phyloP scores from a whole-genome alignment of 2,329 filamentous ascomycete genomes.

The Sporothrix phasma region DNA sequence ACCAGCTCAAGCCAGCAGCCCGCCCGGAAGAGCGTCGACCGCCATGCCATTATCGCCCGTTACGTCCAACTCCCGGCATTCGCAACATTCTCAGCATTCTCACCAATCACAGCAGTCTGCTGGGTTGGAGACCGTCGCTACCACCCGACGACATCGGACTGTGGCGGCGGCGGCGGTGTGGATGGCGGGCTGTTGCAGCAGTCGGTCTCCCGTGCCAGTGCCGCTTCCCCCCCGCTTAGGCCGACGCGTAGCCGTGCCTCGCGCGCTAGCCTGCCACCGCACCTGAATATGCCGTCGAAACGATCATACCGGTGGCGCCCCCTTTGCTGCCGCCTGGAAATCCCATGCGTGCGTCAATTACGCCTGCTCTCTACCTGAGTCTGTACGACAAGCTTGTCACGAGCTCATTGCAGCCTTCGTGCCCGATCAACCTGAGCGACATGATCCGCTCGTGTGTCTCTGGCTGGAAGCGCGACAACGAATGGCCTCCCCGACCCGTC shows the following conservation, averaged over 20 bases:
- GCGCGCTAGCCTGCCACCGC: constrained; percentile 4
- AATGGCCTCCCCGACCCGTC: constrained; percentile 66
- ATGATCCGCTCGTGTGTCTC: constrained; percentile 72
- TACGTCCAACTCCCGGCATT: constrained; percentile 21
- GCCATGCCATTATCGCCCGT: constrained; percentile 21
- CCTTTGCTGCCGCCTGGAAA: constrained; percentile 66
- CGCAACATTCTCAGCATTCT: constrained; percentile 20
- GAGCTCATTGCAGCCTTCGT: constrained; percentile 68
- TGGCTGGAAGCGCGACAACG: constrained; percentile 86
- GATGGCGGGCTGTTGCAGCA: constrained; percentile 11
- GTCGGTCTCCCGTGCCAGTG: constrained; percentile 15
- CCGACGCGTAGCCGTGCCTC: constrained; percentile 6
- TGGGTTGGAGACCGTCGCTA: constrained; percentile 25
- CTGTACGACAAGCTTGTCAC: constrained; percentile 86
- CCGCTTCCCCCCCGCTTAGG: background rate
- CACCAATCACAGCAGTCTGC: constrained; percentile 17
- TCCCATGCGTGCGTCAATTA: constrained; percentile 67
- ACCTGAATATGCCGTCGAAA: constrained; percentile 43
- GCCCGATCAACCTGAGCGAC: constrained; percentile 78
- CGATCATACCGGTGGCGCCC: constrained; percentile 60
- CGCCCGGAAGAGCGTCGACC: background rate
- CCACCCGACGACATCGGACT: constrained; percentile 36
- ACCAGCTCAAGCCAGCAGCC: background rate
- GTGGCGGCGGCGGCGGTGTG: constrained; percentile 17
- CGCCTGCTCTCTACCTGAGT: constrained; percentile 60